These are phyloP conservation scores for Boletus sp. DNA, from an alignment of 1,284 basidiomycete genomes.

Conservation along the genomic window DNA sequence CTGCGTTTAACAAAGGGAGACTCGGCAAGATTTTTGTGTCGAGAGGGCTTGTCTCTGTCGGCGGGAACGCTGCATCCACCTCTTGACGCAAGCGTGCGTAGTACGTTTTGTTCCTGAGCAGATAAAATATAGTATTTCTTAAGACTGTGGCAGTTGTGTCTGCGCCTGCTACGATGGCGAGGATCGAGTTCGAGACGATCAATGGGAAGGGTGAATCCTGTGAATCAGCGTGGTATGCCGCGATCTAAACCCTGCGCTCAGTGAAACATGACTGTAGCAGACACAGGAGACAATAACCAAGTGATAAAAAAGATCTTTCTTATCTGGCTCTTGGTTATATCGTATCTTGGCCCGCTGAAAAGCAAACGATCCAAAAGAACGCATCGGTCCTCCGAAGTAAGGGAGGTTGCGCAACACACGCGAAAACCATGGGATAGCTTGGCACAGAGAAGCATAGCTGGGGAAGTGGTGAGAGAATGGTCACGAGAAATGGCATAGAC, in stretches of 20 bases:
- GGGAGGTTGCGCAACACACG: slow-evolving; percentile 22
- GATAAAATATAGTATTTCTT: slow-evolving; percentile 30
- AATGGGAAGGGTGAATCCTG: slow-evolving; percentile 25
- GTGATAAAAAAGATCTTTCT: slow-evolving; percentile 39
- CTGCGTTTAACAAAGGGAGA: slow-evolving; percentile 23
- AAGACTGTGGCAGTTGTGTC: slow-evolving; percentile 36
- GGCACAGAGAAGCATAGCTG: slow-evolving; percentile 19
- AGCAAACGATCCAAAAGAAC: slow-evolving; percentile 24
- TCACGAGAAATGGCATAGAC: background rate
- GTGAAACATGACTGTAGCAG: background rate
- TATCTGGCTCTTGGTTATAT: slow-evolving; percentile 24
- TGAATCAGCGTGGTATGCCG: slow-evolving; percentile 21
- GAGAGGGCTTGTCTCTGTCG: slow-evolving; percentile 19
- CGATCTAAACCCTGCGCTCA: slow-evolving; percentile 15
- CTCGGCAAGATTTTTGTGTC: slow-evolving; percentile 14
- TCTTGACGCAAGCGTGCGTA: slow-evolving; percentile 24
- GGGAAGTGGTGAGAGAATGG: slow-evolving; percentile 6
- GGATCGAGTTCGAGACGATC: slow-evolving; percentile 32
- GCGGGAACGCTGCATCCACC: slow-evolving; percentile 19
- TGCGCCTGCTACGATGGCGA: slow-evolving; percentile 39
- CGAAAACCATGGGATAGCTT: slow-evolving; percentile 34
- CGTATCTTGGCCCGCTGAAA: slow-evolving; percentile 24
- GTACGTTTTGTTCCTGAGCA: slow-evolving; percentile 31
- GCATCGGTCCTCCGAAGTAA: slow-evolving; percentile 21
- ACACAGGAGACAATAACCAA: slow-evolving; percentile 25